Evolutionary conservation across 768 basidiomycete genomes (phyloP), one percentile per base, ranked within the genome.

Genomic region (Suillus weaverae): DNA sequence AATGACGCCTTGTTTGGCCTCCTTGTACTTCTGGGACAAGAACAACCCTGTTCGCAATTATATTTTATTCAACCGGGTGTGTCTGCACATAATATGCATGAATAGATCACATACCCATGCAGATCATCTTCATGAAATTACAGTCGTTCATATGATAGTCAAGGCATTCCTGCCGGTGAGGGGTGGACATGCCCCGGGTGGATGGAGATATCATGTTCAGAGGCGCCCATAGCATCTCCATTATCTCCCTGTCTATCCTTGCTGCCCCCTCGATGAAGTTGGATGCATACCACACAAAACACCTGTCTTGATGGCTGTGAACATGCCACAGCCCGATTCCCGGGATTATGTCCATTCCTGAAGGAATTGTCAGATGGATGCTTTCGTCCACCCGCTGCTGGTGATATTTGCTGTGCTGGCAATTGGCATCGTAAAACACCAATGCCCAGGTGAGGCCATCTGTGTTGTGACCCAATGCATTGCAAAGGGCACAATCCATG

Each of bases 91-190:
- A 26, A 26, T 26, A 26, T 26, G 26, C 26, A 26, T 26, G 26
- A 26, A 26, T 26, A 26, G 26, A 38, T 38, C 11, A 14, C n/a
- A 3, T 0, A 63, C 63, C 26, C 36, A 73, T 72, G 0, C 33
- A 26, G 2, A 70, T 41, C 55, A 68, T 41, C 51, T 76, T 76
- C 55, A 70, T 72, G 11, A 63, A 68, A 63, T 76, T 74, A 5
- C 64, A 67, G 50, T 74, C 70, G 16, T 54, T 61, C 57, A 38
- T 38, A 7, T 73, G 71, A 50, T 68, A 68, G 56, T 74, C 68
- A 0, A 72, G 54, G 2, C 67, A 64, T 59, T 75, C 70, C 7
- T 62, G 4, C 2, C 55, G 3, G 36, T 63, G 62, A 3, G 38
- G 51, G 3, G 38, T 18, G 0, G 63, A 59, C 44, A 59, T 56